Evolutionary conservation across 2,329 filamentous ascomycete species (phyloP), one percentile per base, ranked within the genome.

Genomic region (Colletotrichum sublineola): DNA sequence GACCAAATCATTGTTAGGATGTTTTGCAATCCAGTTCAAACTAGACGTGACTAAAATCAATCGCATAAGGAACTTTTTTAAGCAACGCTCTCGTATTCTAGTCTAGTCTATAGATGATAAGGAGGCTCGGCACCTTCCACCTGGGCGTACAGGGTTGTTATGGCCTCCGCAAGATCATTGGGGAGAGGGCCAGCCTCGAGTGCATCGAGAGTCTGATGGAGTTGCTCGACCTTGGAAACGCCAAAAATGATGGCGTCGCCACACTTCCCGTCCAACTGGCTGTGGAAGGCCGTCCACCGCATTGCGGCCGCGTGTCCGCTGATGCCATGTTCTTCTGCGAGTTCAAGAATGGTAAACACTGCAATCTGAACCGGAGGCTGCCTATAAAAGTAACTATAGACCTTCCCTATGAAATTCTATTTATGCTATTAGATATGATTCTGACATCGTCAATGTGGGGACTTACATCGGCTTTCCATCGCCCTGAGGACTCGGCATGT

Each of bases 171-270:
- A 20, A 60, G n/a, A 46, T 62, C 58, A 14, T 38, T 11, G 8
- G 58, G 58, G n/a, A 62, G 58, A 33, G 58, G 58, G 20, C 58
- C 58, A 14, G n/a, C 18, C 33, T 62, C 31, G 20, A 62, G 31
- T 5, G 33, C 33, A 33, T 62, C 44, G 11, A 62, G 20, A 24
- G 12, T 62, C 1, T 7, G 2, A 6, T 62, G 18, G 2, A 62
- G 58, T 7, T 62, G 58, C 29, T 62, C 31, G 1, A 33, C 18
- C 11, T 33, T 62, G 4, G 58, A 62, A 36, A 33, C 58, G 9
- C 58, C 58, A 18, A 62, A 15, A 2, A 62, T 38, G 5, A 62
- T 20, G 6, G 11, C 20, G 5, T 62, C 58, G 2, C 46, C 42
- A 8, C 24, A 5, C 20, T 48, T 33, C 31, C 15, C 33, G 5